Evolutionary conservation across 352 stramenopile species (phyloP).

Genomic region (Thalassiosira sp.): DNA sequence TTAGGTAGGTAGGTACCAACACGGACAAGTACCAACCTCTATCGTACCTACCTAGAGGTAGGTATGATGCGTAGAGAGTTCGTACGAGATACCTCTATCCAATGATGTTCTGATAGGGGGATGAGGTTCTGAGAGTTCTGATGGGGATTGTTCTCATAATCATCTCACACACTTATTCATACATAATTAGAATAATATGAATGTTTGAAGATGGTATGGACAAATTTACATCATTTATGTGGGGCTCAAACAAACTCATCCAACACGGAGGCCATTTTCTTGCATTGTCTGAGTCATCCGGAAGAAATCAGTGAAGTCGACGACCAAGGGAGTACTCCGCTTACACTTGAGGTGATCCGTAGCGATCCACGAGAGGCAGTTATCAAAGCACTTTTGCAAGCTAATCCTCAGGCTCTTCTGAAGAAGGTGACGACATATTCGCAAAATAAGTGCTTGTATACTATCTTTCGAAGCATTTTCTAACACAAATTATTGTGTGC

Average conservation of each 20-base stretch:
- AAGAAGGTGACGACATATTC: slow-evolving; percentile 14
- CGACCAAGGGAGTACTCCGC: slow-evolving; percentile 18
- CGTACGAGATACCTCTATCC: too few species aligned
- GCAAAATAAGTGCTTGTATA: neutral
- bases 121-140: too few species aligned
- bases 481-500: neutral
- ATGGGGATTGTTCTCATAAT: too few species aligned
- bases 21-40: too few species aligned
- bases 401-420: slow-evolving; percentile 11
- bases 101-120: too few species aligned
- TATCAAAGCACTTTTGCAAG: slow-evolving; percentile 11
- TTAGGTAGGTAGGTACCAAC: too few species aligned
- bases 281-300: neutral
- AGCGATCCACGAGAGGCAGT: slow-evolving; percentile 8
- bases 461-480: neutral
- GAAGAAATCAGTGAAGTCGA: neutral
- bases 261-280: neutral
- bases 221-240: slow-evolving; percentile 21
- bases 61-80: too few species aligned
- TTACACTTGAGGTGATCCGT: slow-evolving; percentile 6
- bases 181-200: too few species aligned
- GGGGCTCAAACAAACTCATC: neutral
- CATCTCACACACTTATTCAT: too few species aligned
- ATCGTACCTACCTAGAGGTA: too few species aligned
- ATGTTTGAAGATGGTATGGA: slow-evolving; percentile 33